Conservation (phyloP, 768 basidiomycete species). For the Lactifluus piperatus region DNA sequence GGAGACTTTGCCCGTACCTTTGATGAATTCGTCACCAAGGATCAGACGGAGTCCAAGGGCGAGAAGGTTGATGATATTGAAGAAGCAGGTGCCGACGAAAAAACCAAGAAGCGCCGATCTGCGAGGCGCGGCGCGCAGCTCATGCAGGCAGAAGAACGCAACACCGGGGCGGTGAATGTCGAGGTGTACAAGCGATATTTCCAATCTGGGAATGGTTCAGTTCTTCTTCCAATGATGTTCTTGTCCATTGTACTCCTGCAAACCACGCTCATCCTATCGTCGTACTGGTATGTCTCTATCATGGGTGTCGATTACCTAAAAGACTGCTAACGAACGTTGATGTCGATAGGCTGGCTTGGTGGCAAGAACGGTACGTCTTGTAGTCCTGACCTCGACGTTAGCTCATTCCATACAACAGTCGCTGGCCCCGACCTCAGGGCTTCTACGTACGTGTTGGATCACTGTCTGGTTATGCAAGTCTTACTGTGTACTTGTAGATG, state of each 20-base stretch:
- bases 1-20: constrained; percentile 46
- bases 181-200: constrained; percentile 55
- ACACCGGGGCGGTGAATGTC: constrained; percentile 58
- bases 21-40: constrained; percentile 56
- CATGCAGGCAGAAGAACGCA: constrained; percentile 82
- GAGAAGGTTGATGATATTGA: constrained; percentile 34
- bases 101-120: constrained; percentile 30
- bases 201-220: constrained; percentile 54
- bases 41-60: constrained; percentile 39
- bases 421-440: constrained; percentile 49
- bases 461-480: background rate
- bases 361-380: constrained; percentile 53
- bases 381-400: background rate
- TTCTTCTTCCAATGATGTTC: constrained; percentile 59
- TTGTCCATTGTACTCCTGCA: constrained; percentile 58
- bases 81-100: constrained; percentile 27
- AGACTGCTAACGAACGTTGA: background rate
- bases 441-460: constrained; percentile 56
- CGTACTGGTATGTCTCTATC: constrained; percentile 52
- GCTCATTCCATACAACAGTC: constrained; percentile 27
- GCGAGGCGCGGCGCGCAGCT: constrained; percentile 40
- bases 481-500: constrained; percentile 44
- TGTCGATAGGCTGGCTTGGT: constrained; percentile 62
- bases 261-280: constrained; percentile 58
- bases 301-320: constrained; percentile 1